These are phyloP conservation scores for Deakozyma indianensis DNA, from an alignment of 805 yeast species.

Conservation along the genomic window DNA sequence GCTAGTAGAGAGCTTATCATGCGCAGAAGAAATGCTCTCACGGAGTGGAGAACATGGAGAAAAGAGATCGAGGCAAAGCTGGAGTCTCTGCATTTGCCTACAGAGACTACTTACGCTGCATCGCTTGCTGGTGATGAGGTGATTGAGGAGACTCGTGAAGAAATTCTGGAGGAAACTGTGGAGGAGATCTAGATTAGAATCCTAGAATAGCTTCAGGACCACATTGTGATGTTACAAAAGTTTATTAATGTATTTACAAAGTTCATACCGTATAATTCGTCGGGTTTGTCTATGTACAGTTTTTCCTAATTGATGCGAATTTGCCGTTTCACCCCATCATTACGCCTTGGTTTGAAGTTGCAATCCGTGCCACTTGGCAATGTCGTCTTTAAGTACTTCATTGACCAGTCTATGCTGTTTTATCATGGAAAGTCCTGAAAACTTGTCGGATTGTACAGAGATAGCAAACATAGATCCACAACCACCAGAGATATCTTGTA, in stretches of 20 bases:
- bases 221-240: background rate
- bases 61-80: constrained; percentile 32
- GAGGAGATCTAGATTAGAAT: background rate
- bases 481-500: constrained; percentile 81
- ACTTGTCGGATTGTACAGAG: constrained; percentile 51
- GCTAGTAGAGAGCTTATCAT: constrained; percentile 82
- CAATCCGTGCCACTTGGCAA: constrained; percentile 86
- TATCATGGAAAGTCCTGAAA: constrained; percentile 69
- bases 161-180: background rate
- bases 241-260: background rate
- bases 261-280: no score
- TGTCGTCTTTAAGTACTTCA: constrained; percentile 66
- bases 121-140: constrained; percentile 33
- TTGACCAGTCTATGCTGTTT: constrained; percentile 91
- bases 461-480: constrained; percentile 98
- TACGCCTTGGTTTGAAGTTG: constrained; percentile 67
- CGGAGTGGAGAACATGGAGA: constrained; percentile 82
- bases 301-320: no score
- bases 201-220: background rate
- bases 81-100: constrained; percentile 25
- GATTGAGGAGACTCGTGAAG: constrained; percentile 43
- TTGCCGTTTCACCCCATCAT: no score
- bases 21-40: constrained; percentile 64
- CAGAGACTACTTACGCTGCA: constrained; percentile 24
- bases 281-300: no score